These are phyloP conservation scores for Aspergillus brasiliensis DNA, from an alignment of 2,329 filamentous ascomycete genomes.

Conservation along the genomic window DNA sequence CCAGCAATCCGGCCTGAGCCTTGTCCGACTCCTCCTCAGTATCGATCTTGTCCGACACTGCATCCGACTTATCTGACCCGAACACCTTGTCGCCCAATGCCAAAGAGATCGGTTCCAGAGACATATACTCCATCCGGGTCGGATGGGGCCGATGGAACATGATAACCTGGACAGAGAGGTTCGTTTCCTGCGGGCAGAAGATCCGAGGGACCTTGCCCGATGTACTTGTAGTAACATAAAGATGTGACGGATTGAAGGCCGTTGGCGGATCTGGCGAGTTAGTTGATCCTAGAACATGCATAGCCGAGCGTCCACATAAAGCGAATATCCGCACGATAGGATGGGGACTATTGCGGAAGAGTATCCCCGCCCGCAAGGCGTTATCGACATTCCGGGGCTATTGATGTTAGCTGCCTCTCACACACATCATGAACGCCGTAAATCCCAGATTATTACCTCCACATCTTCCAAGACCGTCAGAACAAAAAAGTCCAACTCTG, in stretches of 20 bases:
- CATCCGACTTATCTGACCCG: constrained; percentile 33
- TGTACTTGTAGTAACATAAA: constrained; percentile 60
- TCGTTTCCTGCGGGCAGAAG: constrained; percentile 65
- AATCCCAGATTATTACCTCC: constrained; percentile 62
- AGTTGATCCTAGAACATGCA: constrained; percentile 83
- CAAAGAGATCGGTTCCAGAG: constrained; percentile 82
- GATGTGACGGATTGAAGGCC: constrained; percentile 67
- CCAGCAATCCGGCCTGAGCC: constrained; percentile 65
- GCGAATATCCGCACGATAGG: constrained; percentile 78
- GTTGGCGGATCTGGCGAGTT: constrained; percentile 61
- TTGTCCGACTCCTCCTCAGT: constrained; percentile 71
- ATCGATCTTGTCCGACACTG: constrained; percentile 61
- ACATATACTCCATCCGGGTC: constrained; percentile 93
- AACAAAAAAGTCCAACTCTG: constrained; percentile 84
- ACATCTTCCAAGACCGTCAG: constrained; percentile 88
- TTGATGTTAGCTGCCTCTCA: neutral
- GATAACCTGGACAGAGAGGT: constrained; percentile 79
- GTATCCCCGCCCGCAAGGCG: constrained; percentile 78
- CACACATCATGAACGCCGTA: neutral
- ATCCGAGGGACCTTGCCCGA: constrained; percentile 67
- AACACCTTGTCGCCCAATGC: constrained; percentile 73
- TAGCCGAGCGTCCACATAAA: constrained; percentile 76
- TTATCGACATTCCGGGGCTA: constrained; percentile 80
- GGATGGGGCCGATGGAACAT: constrained; percentile 86
- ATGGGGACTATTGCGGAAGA: constrained; percentile 81